A percentile compares a stretch with the other conserved stretches of the same genome.
Evolutionary conservation across 768 basidiomycete species (phyloP).

Genomic region (Tubosaeta sp.): DNA sequence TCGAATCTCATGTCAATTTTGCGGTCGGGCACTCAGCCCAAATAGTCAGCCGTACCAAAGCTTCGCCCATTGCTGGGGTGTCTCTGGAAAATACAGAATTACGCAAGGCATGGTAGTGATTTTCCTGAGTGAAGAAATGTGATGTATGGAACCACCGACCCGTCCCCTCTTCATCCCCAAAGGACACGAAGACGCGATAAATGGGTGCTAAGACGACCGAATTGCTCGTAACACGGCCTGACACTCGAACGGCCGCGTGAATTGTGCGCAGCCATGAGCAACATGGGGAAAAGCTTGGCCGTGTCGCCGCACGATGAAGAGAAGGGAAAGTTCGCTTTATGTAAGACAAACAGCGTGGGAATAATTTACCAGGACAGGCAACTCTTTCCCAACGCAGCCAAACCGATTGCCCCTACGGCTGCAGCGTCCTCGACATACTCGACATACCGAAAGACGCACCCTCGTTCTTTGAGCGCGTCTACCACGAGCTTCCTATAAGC

Average conservation of each 20-base stretch:
- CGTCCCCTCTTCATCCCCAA: constrained; percentile 48
- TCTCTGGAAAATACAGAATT: too few relatives aligned
- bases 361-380: constrained; percentile 21
- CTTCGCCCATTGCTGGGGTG: too few relatives aligned
- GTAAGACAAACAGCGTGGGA: constrained; percentile 11
- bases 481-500: constrained; percentile 53
- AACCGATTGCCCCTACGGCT: constrained; percentile 54
- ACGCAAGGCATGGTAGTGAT: too few relatives aligned
- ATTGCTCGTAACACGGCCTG: constrained; percentile 75
- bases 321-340: neutral
- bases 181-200: constrained; percentile 42
- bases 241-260: constrained; percentile 84
- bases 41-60: too few relatives aligned
- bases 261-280: constrained; percentile 71
- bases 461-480: constrained; percentile 50
- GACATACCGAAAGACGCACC: constrained; percentile 62
- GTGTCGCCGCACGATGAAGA: constrained; percentile 75
- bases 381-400: constrained; percentile 32
- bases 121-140: too few relatives aligned
- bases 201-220: constrained; percentile 81
- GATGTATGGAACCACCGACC: constrained; percentile 70
- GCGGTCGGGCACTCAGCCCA: too few relatives aligned
- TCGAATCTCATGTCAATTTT: too few relatives aligned
- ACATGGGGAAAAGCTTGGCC: constrained; percentile 81
- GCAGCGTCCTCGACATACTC: constrained; percentile 70